Evolutionary conservation across 2,329 filamentous ascomycete species (phyloP), one percentile per base, ranked within the genome.

Genomic region (Erysiphe neolycopersici): DNA sequence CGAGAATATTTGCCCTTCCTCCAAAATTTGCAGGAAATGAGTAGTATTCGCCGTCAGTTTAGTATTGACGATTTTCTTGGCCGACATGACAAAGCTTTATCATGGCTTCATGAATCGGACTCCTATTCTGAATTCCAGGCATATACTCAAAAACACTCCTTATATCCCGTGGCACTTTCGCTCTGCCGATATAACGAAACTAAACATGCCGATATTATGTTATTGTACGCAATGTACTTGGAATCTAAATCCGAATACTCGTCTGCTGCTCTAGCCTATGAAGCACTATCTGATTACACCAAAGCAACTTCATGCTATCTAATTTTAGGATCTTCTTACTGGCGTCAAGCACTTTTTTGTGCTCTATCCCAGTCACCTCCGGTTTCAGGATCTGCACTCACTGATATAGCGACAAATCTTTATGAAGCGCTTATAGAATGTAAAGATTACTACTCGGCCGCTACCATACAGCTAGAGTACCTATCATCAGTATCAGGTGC

Each of bases 1-100:
- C 68, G 84, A 51, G 89, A 98, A 58, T 98, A 98, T 52, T 70
- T 95, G 8, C 89, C 89, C 4, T 95, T 95, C 56, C 73, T 98
- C 42, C 85, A 93, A 55, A 76, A 76, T 32, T 68, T 98, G 2
- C 82, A 94, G 56, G 68, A 76, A 47, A 68, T 91, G 51, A 62
- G 78, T 0, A 66, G 72, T 11, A 59, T 79, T 11, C 73, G 83
- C 17, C 74, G 82, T 38, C 70, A 75, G 43, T 93, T 85, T 51
- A 73, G 74, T 37, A 92, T 98, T 43, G 89, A 98, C 56, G 79
- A 95, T 54, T 76, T 93, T 55, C 71, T 98, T 4, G 71, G 69
- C 31, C 76, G 83, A 13, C 69, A 75, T 40, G 59, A 64, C 37
- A 94, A 92, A 61, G 87, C 89, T 0, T 64, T 95, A 4, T 60